Evolutionary conservation across 2,329 filamentous ascomycete genomes (phyloP).

Genomic region (Xylariales sp.): DNA sequence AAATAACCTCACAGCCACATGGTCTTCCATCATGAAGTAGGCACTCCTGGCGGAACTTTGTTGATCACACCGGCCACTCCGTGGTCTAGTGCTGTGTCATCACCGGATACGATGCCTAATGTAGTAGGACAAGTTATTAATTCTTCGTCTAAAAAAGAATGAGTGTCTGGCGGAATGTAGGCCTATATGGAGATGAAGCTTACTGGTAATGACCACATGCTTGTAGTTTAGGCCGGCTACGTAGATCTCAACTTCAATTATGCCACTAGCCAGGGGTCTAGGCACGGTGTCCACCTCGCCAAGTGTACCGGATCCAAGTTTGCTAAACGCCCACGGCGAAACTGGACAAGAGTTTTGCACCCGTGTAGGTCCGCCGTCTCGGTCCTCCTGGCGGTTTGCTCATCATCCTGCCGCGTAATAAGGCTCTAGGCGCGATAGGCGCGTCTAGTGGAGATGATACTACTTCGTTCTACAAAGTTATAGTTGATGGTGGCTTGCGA

Average conservation of each 20-base stretch:
- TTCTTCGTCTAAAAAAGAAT: no score
- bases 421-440: no score
- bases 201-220: conserved; percentile 26
- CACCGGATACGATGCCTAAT: conserved; percentile 30
- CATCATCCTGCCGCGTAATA: conserved; percentile 6
- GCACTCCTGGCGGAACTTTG: no score
- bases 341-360: conserved; percentile 6
- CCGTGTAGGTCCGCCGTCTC: conserved; percentile 48
- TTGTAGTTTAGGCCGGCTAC: conserved; percentile 36
- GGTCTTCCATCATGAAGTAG: no score
- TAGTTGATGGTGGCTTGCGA: background rate
- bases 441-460: conserved; percentile 5
- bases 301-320: conserved; percentile 28
- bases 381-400: background rate
- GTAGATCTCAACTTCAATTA: conserved; percentile 30
- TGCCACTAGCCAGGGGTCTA: background rate
- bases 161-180: no score
- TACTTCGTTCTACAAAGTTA: conserved; percentile 16
- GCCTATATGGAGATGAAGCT: no score
- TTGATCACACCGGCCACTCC: no score
- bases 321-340: conserved; percentile 25
- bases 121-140: no score
- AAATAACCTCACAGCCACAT: no score
- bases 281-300: conserved; percentile 2
- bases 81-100: conserved; percentile 10